These are phyloP conservation scores for Rhododendron henanense DNA, from an alignment of 148 eudicot species.

Conservation along the genomic window DNA sequence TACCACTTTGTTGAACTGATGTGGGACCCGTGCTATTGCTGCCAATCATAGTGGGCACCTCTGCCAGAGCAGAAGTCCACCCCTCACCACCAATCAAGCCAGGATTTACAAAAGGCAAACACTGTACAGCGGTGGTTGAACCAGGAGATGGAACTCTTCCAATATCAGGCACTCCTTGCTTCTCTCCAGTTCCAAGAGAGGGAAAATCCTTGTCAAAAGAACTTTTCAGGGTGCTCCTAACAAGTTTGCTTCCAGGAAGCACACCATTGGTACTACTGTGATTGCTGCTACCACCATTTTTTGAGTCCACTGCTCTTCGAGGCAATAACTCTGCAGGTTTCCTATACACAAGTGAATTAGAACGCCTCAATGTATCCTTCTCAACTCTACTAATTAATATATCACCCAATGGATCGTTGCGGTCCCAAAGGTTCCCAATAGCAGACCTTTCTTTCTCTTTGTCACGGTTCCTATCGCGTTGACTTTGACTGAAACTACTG, in stretches of 20 bases:
- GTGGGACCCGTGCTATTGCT: constrained; percentile 25
- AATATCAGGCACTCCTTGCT: constrained; percentile 22
- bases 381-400: constrained; percentile 43
- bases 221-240: constrained; percentile 37
- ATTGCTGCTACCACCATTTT: constrained; percentile 24
- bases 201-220: constrained; percentile 62
- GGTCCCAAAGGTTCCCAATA: constrained; percentile 52
- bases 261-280: constrained; percentile 35
- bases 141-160: constrained; percentile 46
- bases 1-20: constrained; percentile 20
- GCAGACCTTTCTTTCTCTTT: constrained; percentile 57
- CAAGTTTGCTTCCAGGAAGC: constrained; percentile 28
- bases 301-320: constrained; percentile 30
- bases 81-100: constrained; percentile 26
- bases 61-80: constrained; percentile 58
- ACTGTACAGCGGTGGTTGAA: constrained; percentile 28
- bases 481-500: constrained; percentile 62
- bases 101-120: constrained; percentile 26
- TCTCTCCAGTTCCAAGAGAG: constrained; percentile 37
- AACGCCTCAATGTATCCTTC: constrained; percentile 53
- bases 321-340: constrained; percentile 45
- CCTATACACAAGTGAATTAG: constrained; percentile 58
- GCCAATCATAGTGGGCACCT: constrained; percentile 36
- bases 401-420: constrained; percentile 58
- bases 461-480: constrained; percentile 45